Conservation (phyloP, 2,329 filamentous ascomycete genomes). For the Talaromyces pinophilus region DNA sequence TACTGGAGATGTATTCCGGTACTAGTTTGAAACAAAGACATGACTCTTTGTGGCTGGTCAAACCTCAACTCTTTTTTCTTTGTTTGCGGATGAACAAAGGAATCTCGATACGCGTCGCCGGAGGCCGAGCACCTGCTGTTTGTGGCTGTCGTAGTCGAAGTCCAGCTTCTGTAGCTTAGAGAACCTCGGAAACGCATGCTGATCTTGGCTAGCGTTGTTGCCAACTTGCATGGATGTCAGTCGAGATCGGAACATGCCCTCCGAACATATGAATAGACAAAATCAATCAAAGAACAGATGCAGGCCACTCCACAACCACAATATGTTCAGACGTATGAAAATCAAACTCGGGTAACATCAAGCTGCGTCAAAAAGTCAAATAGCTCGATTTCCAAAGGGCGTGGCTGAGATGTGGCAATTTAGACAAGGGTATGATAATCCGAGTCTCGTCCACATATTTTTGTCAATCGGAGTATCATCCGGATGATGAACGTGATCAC, state of each 20-base stretch:
- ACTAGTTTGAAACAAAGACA: background rate
- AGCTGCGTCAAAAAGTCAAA: background rate
- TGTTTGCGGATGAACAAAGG: background rate
- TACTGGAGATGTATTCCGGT: background rate
- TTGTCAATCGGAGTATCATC: conserved; percentile 5
- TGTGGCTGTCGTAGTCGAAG: background rate
- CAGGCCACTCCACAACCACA: background rate
- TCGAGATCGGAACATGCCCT: background rate
- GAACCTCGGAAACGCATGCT: background rate
- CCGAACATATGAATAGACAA: background rate
- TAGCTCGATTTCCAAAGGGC: too few relatives aligned
- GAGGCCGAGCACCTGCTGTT: background rate
- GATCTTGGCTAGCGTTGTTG: background rate
- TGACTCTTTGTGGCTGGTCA: background rate
- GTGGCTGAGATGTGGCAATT: background rate
- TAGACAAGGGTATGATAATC: background rate
- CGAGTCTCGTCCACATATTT: background rate
- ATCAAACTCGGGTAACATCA: background rate
- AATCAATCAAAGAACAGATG: background rate
- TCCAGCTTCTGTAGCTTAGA: too few relatives aligned
- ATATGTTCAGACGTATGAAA: background rate
- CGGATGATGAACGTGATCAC: conserved; percentile 1
- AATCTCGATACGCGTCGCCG: background rate
- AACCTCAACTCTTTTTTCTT: background rate
- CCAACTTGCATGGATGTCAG: too few relatives aligned